These are phyloP conservation scores for Suillus brevipes DNA, from an alignment of 768 basidiomycete genomes.

Conservation along the genomic window DNA sequence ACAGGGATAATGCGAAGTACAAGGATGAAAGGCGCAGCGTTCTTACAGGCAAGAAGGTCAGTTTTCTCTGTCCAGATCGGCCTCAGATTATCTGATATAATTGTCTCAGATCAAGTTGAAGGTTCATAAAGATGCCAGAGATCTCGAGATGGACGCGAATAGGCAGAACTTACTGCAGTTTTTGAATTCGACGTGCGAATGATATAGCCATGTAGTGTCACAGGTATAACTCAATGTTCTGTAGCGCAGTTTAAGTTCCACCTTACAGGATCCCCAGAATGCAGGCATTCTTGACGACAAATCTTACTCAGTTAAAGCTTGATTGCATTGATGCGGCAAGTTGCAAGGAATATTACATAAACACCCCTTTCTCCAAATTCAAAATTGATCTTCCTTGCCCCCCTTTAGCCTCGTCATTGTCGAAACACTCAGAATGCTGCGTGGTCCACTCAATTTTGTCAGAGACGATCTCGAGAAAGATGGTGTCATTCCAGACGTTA, in stretches of 20 bases:
- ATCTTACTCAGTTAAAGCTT: too few relatives aligned
- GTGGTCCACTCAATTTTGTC: constrained; percentile 29
- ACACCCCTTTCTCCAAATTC: background rate
- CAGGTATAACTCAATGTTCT: background rate
- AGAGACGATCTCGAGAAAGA: constrained; percentile 15
- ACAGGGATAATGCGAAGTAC: constrained; percentile 36
- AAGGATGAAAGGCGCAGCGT: constrained; percentile 54
- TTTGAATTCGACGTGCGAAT: constrained; percentile 50
- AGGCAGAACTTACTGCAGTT: constrained; percentile 53
- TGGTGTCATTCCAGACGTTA: constrained; percentile 33
- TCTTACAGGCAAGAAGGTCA: constrained; percentile 62
- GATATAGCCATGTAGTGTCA: constrained; percentile 3
- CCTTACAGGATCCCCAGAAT: background rate
- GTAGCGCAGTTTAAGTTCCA: background rate
- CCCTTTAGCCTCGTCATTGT: background rate
- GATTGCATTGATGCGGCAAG: too few relatives aligned
- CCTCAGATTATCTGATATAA: background rate
- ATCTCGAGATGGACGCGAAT: constrained; percentile 58
- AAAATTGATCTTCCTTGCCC: too few relatives aligned
- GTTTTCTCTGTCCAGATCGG: background rate
- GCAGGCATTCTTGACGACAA: too few relatives aligned
- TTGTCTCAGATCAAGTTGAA: constrained; percentile 56
- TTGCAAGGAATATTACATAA: background rate
- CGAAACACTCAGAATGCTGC: background rate
- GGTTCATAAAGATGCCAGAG: constrained; percentile 58